Base-by-base conservation (phyloP, 495 filamentous ascomycete species). In the Xylaria venustula region DNA sequence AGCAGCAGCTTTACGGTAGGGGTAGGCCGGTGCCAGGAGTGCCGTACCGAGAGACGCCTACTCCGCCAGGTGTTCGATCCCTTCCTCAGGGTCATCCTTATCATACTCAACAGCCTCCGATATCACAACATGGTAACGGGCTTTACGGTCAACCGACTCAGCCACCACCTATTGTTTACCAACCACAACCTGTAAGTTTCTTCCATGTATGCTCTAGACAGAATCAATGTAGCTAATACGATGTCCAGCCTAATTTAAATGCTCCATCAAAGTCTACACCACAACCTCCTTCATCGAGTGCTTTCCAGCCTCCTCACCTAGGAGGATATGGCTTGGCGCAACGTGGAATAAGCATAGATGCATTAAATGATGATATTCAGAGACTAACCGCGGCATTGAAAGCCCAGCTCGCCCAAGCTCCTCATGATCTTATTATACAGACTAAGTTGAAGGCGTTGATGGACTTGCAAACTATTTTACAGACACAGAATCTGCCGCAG, bases 361-460 rank as follows among this genome's bases (percentile, higher is more conserved):
- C 83, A 65, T 81, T 98, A 71, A 90, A 91, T 73, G 83, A 83
- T 77, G 92, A 96, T 73, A 86, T 97, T 72, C 85, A 87, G 64
- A 79, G 81, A 61, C 79, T 97, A 54, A 91, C 97, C 70, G 73
- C 77, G 64, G 77, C 81, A 57, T 85, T 87, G 49, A 86, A 87
- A 73, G 82, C 78, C 61, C 87, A 90, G 61, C 88, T 89, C 75
- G 88, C 87, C 61, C 82, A 82, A 51, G 88, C 85, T 72, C 87
- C 86, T 40, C 82, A 84, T 76, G 89, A 97, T 78, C 75, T 79
- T 72, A 83, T 84, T 68, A 81, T 88, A 64, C 87, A 92, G 75
- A 85, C 84, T 60, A 88, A 87, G 67, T 75, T 98, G 68, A 89
- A 93, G 73, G 91, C 93, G 19, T 82, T 98, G 64, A 75, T 95